A percentile compares a stretch with the other conserved stretches of the same genome.
Conservation (phyloP, 2,329 filamentous ascomycete genomes). For the Rutstroemia sp. region DNA sequence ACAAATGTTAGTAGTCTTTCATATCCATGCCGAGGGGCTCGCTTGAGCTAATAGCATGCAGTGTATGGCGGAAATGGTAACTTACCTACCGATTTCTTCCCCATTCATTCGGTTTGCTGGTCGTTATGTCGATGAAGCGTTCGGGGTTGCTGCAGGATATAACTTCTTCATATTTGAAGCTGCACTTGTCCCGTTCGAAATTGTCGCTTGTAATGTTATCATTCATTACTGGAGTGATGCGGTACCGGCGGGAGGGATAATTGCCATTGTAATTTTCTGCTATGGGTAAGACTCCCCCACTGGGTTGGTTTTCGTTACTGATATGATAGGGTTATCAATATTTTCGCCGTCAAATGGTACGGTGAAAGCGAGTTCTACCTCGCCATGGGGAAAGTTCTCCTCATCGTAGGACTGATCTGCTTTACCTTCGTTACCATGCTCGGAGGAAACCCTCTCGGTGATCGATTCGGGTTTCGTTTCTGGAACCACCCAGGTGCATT, state of each 20-base stretch:
- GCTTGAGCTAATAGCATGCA: conserved; percentile 40
- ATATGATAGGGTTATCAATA: conserved; percentile 35
- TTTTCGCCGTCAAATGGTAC: conserved; percentile 46
- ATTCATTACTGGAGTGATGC: conserved; percentile 45
- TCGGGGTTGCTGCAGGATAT: conserved; percentile 66
- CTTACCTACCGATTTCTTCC: conserved; percentile 67
- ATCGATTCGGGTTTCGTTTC: conserved; percentile 36
- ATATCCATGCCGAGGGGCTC: conserved; percentile 47
- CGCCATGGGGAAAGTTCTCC: conserved; percentile 28
- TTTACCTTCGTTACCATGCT: conserved; percentile 31
- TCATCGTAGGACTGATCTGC: conserved; percentile 27
- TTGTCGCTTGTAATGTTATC: conserved; percentile 35
- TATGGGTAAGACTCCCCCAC: conserved; percentile 29
- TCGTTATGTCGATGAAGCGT: conserved; percentile 67
- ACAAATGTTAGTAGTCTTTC: conserved; percentile 34
- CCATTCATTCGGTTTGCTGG: conserved; percentile 74
- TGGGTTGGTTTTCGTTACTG: conserved; percentile 31
- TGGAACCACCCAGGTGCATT: conserved; percentile 42
- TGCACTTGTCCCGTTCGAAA: conserved; percentile 34
- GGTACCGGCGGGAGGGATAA: conserved; percentile 33
- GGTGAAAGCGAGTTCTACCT: conserved; percentile 52
- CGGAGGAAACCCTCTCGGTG: conserved; percentile 25
- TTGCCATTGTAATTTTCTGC: conserved; percentile 47
- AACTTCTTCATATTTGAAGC: conserved; percentile 69
- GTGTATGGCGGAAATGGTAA: conserved; percentile 65